A percentile compares a stretch with the other conserved stretches of the same genome.
Conservation (phyloP, 164 flowering plant genomes). For the Warburgia ugandensis region DNA sequence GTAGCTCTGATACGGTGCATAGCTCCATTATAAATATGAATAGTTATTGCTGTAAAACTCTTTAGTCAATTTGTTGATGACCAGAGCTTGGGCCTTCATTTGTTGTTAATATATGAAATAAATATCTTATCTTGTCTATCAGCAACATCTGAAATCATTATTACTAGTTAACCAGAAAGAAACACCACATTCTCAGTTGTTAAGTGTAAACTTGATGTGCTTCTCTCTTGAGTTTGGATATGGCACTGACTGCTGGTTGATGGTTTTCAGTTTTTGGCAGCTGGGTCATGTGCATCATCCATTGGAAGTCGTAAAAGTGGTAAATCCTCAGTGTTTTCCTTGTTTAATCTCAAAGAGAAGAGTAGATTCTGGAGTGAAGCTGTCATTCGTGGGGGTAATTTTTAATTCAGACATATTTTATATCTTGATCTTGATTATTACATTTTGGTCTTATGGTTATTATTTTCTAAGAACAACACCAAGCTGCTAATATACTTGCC, state of each 20-base stretch:
- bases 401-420: conserved; percentile 16
- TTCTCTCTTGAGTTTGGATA: not conserved
- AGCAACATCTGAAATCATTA: too few species aligned
- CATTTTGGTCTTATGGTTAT: not conserved
- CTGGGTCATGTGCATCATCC: conserved; percentile 33
- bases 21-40: too few species aligned
- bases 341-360: conserved; percentile 84
- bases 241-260: conserved; percentile 1
- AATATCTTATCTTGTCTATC: too few species aligned
- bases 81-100: too few species aligned
- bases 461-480: not conserved
- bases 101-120: too few species aligned
- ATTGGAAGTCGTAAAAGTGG: conserved; percentile 36
- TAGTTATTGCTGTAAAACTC: too few species aligned
- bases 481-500: not conserved
- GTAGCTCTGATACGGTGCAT: too few species aligned
- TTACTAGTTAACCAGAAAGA: too few species aligned
- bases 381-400: conserved; percentile 59
- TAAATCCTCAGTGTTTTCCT: conserved; percentile 76
- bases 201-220: too few species aligned
- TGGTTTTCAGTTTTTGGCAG: conserved; percentile 31
- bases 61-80: too few species aligned
- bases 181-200: too few species aligned
- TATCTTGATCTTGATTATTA: conserved; percentile 34
- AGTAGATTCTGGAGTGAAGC: conserved; percentile 90